phyloP scores from a whole-genome alignment of 2,329 filamentous ascomycete genomes.

The Colletotrichum endophyticum region DNA sequence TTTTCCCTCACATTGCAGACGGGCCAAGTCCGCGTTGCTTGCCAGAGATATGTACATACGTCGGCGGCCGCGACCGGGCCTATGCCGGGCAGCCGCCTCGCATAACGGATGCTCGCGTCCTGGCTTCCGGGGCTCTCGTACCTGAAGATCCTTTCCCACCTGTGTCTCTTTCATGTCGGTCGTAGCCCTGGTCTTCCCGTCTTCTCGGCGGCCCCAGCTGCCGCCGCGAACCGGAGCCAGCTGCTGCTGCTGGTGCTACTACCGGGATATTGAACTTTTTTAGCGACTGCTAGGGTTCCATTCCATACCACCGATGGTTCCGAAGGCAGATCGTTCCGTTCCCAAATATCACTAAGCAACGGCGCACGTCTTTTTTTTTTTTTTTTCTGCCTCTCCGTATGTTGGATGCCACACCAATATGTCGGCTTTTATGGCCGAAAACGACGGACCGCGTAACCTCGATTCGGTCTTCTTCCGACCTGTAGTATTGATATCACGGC shows the following conservation, averaged over 20 bases:
- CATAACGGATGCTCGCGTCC: background rate
- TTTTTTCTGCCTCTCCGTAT: background rate
- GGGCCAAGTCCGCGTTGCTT: background rate
- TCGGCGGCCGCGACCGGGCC: background rate
- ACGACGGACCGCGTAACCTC: background rate
- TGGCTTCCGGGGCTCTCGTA: background rate
- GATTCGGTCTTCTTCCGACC: background rate
- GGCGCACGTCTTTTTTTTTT: background rate
- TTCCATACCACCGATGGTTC: background rate
- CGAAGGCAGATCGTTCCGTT: background rate
- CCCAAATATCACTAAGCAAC: background rate
- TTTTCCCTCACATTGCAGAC: background rate
- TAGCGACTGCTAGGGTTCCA: background rate
- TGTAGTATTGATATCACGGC: background rate
- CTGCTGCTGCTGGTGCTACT: background rate
- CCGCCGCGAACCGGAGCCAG: background rate
- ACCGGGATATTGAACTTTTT: background rate
- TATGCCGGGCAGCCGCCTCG: background rate
- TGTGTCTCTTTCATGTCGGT: background rate
- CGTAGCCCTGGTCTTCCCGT: background rate
- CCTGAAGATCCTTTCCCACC: constrained; percentile 11
- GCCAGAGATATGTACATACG: background rate
- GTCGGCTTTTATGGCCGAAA: background rate
- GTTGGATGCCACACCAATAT: background rate
- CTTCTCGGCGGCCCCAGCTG: background rate